Evolutionary conservation across 352 stramenopile genomes (phyloP).

Genomic region (Phytophthora capsici): DNA sequence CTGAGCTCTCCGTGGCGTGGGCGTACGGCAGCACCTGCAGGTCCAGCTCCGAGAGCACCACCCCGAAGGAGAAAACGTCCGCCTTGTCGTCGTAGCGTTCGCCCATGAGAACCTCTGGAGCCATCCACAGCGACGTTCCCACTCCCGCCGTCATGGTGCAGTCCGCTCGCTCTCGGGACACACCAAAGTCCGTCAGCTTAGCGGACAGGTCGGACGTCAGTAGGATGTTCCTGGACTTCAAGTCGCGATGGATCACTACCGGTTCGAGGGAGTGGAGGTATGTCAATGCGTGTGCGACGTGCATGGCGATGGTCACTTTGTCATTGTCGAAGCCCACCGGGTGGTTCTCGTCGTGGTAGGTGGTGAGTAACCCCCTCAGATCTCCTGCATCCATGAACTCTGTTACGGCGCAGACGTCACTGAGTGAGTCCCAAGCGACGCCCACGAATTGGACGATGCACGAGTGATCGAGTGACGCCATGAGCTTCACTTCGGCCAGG

Average conservation of each 20-base stretch:
- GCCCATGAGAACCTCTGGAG: constrained; percentile 34
- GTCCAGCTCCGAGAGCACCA: constrained; percentile 38
- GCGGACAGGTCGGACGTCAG: constrained; percentile 3
- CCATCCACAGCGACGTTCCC: constrained; percentile 37
- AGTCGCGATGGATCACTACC: constrained; percentile 46
- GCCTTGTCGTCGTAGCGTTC: constrained; percentile 29
- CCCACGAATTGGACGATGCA: constrained; percentile 65
- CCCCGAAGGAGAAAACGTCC: constrained; percentile 42
- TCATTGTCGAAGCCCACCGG: constrained; percentile 41
- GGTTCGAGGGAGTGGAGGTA: constrained; percentile 65
- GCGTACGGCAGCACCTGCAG: constrained; percentile 23
- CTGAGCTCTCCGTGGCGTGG: constrained; percentile 10
- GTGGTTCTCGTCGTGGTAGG: constrained; percentile 37
- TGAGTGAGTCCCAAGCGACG: constrained; percentile 53
- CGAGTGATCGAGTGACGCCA: constrained; percentile 51
- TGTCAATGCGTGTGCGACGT: constrained; percentile 55
- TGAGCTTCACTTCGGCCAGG: constrained; percentile 56
- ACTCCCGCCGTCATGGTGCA: constrained; percentile 40
- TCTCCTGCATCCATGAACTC: constrained; percentile 69
- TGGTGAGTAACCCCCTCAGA: constrained; percentile 50
- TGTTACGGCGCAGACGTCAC: constrained; percentile 50
- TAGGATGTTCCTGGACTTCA: constrained; percentile 44
- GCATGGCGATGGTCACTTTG: constrained; percentile 53
- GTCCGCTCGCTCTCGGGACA: constrained; percentile 22
- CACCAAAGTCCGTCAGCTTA: constrained; percentile 45